These are phyloP conservation scores for Maudiozyma humilis DNA, from an alignment of 1,139 yeast genomes.

Conservation along the genomic window DNA sequence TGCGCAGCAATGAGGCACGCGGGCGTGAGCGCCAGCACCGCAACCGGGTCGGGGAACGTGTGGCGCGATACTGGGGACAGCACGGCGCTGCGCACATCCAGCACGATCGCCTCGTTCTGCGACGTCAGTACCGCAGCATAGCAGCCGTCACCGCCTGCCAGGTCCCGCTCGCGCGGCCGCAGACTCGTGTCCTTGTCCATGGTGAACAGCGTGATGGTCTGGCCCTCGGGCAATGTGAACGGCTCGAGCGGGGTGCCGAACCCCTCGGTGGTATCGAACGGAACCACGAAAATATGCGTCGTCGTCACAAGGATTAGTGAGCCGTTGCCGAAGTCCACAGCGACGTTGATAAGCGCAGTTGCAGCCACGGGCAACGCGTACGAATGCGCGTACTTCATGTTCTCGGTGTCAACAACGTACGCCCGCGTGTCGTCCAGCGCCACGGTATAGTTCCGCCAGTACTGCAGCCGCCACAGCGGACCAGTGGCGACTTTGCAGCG, in stretches of 20 bases:
- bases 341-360: conserved; percentile 19
- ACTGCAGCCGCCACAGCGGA: conserved; percentile 23
- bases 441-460: conserved; percentile 24
- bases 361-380: conserved; percentile 16
- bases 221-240: no score
- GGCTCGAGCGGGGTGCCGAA: no score
- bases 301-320: conserved; percentile 28
- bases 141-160: conserved; percentile 53
- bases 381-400: conserved; percentile 14
- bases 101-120: conserved; percentile 33
- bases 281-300: conserved; percentile 23
- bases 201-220: conserved; percentile 32
- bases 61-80: conserved; percentile 15
- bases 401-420: conserved; percentile 22
- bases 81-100: conserved; percentile 37
- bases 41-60: conserved; percentile 25
- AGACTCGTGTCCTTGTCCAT: conserved; percentile 29
- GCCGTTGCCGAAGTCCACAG: conserved; percentile 49
- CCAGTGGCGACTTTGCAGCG: conserved; percentile 18
- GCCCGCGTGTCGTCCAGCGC: conserved; percentile 22
- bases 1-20: conserved; percentile 55
- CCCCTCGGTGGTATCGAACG: conserved; percentile 21
- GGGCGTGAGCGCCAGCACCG: conserved; percentile 28
- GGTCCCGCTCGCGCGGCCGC: conserved; percentile 24
- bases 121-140: conserved; percentile 39